Percentiles rank a stretch among this genome's conserved stretches.
Conservation (phyloP, 192 early-diverging fungal genomes). For the Mortierella alpina region DNA sequence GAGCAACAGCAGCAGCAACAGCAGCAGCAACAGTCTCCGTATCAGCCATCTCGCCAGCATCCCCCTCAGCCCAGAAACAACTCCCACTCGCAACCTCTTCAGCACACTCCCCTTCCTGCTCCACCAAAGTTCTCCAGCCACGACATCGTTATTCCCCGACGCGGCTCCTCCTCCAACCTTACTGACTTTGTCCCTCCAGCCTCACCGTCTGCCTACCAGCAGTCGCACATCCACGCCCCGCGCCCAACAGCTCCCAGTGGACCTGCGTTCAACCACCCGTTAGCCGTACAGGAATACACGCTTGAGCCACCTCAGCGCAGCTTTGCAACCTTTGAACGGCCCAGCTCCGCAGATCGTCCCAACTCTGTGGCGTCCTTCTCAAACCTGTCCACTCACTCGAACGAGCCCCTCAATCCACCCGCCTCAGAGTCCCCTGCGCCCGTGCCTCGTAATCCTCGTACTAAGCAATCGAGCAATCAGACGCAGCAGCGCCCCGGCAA, state of each 20-base stretch:
- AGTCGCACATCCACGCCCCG: background rate
- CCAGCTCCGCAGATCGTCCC: conserved; percentile 9
- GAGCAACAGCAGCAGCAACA: background rate
- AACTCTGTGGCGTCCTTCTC: conserved; percentile 28
- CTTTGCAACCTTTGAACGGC: conserved; percentile 8
- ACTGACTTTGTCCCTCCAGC: no score
- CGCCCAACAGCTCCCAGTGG: background rate
- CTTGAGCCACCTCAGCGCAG: conserved; percentile 33
- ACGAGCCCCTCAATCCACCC: conserved; percentile 35
- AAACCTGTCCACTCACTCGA: conserved; percentile 40
- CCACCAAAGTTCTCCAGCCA: background rate
- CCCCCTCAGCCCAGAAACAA: conserved; percentile 1
- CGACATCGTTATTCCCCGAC: no score
- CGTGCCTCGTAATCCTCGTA: background rate
- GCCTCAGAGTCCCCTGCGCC: background rate
- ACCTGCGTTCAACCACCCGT: background rate
- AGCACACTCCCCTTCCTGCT: background rate
- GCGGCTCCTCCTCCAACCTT: no score
- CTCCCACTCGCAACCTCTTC: conserved; percentile 4
- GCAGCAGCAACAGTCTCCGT: background rate
- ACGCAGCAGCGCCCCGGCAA: background rate
- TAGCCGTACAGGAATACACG: conserved; percentile 3
- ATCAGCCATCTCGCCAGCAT: background rate
- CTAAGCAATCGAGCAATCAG: background rate
- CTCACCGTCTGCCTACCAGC: no score